Conservation (phyloP, 1,284 basidiomycete species). For the Tylopilus sp. region DNA sequence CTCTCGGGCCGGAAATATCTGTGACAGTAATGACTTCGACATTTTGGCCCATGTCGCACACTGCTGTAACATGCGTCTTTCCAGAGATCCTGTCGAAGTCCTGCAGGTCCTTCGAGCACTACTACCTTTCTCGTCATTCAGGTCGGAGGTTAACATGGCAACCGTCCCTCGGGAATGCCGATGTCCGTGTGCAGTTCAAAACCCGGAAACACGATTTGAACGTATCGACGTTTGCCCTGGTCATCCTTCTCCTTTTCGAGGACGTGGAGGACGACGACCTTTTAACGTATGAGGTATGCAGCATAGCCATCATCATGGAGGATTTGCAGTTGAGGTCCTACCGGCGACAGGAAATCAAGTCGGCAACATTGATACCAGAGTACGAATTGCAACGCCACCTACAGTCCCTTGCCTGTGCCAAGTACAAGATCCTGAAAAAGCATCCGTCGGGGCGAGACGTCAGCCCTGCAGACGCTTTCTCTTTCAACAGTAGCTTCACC, state of each 20-base stretch:
- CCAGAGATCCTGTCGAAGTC: conserved; percentile 62
- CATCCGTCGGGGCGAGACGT: conserved; percentile 87
- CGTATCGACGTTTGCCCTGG: conserved; percentile 86
- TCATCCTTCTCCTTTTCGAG: conserved; percentile 89
- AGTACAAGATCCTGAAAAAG: conserved; percentile 91
- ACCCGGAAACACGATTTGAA: conserved; percentile 84
- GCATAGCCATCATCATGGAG: background rate
- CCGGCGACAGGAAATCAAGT: conserved; percentile 57
- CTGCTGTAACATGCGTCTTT: conserved; percentile 61
- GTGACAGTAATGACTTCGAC: conserved; percentile 92
- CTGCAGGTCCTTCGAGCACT: conserved; percentile 80
- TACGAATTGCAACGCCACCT: conserved; percentile 85
- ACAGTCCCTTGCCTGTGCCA: conserved; percentile 96
- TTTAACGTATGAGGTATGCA: conserved; percentile 66
- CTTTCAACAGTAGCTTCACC: conserved; percentile 84
- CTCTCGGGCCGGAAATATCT: conserved; percentile 72
- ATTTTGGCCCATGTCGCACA: conserved; percentile 83
- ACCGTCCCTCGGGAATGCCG: conserved; percentile 87
- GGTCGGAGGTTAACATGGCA: conserved; percentile 95
- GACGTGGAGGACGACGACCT: conserved; percentile 62
- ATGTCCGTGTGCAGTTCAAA: conserved; percentile 85
- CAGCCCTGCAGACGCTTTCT: conserved; percentile 72
- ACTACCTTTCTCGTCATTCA: conserved; percentile 86
- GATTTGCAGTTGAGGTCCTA: background rate
- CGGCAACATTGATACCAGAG: conserved; percentile 74